Conservation (phyloP, 352 stramenopile species). For the Aphanomyces cochlioides region DNA sequence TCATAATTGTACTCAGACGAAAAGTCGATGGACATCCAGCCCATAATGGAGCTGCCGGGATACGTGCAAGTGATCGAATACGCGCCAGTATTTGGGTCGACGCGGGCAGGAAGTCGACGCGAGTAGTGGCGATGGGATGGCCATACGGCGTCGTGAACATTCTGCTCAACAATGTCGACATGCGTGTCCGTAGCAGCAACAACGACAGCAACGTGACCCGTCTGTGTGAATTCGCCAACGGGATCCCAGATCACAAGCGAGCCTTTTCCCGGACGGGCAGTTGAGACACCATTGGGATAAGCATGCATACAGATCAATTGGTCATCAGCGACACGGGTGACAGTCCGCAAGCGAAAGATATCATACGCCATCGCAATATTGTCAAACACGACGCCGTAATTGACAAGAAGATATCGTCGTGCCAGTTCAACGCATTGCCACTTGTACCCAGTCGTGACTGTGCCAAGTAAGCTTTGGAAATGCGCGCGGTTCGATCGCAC, state of each 20-base stretch:
- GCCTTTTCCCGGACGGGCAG: slow-evolving; percentile 1
- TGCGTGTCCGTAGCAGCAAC: background rate
- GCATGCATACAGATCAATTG: slow-evolving; percentile 2
- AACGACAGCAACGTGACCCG: slow-evolving; percentile 16
- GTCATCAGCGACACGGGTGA: slow-evolving; percentile 17
- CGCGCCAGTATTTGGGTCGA: background rate
- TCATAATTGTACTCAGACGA: slow-evolving; percentile 25
- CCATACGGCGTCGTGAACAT: slow-evolving; percentile 22
- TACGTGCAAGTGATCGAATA: slow-evolving; percentile 22
- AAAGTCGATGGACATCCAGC: slow-evolving; percentile 26
- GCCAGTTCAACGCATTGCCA: slow-evolving; percentile 27
- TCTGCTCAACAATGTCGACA: slow-evolving; percentile 28
- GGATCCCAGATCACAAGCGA: slow-evolving; percentile 25
- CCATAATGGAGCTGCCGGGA: slow-evolving; percentile 2
- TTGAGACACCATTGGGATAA: slow-evolving; percentile 5
- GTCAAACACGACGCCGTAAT: slow-evolving; percentile 28
- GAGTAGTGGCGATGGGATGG: slow-evolving; percentile 8
- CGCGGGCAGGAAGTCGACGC: background rate
- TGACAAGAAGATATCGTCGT: slow-evolving; percentile 21
- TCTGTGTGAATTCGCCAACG: slow-evolving; percentile 16
- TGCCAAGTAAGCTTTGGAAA: slow-evolving; percentile 5
- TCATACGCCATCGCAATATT: slow-evolving; percentile 29
- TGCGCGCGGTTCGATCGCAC: slow-evolving; percentile 11
- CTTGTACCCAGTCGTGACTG: slow-evolving; percentile 24
- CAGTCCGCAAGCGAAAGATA: slow-evolving; percentile 22